phyloP scores from a whole-genome alignment of 192 early-diverging fungal genomes.

The Backusella mclennaniae region DNA sequence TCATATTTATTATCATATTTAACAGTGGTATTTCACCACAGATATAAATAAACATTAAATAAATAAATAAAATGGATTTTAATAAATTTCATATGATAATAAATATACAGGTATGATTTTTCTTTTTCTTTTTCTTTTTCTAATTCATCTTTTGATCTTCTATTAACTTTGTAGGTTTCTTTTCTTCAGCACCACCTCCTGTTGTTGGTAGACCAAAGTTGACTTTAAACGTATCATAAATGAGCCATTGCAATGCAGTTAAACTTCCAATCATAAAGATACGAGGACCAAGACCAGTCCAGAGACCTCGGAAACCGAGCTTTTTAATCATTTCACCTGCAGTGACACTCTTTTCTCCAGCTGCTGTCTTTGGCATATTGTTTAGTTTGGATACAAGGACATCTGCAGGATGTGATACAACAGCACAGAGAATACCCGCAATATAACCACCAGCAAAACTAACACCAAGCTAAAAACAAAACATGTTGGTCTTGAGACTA shows the following conservation, averaged over 20 bases:
- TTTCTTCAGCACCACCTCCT: background rate
- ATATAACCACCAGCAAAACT: slow-evolving; percentile 83
- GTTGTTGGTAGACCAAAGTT: slow-evolving; percentile 31
- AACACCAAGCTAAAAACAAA: slow-evolving; percentile 44
- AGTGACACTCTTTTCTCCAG: slow-evolving; percentile 22
- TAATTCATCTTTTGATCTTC: background rate
- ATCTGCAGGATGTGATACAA: slow-evolving; percentile 90
- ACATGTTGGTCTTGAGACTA: background rate
- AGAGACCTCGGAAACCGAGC: slow-evolving; percentile 63
- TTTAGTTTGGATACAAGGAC: slow-evolving; percentile 66
- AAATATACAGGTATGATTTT: background rate
- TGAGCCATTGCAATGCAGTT: slow-evolving; percentile 81
- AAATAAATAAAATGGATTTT: background rate
- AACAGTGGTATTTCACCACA: no score
- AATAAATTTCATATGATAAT: background rate
- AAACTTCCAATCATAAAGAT: slow-evolving; percentile 92
- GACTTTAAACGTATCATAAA: slow-evolving; percentile 82
- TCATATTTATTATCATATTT: no score
- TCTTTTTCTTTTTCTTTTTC: no score
- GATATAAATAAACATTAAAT: no score
- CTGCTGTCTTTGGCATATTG: slow-evolving; percentile 16
- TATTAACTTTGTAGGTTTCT: background rate
- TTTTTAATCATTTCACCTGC: slow-evolving; percentile 44
- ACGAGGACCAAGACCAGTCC: slow-evolving; percentile 82
- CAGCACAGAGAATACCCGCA: slow-evolving; percentile 85